Percentiles rank a stretch among this genome's conserved stretches.
These are phyloP conservation scores for Camellia sinensis DNA, from an alignment of 148 eudicot species.

Conservation along the genomic window DNA sequence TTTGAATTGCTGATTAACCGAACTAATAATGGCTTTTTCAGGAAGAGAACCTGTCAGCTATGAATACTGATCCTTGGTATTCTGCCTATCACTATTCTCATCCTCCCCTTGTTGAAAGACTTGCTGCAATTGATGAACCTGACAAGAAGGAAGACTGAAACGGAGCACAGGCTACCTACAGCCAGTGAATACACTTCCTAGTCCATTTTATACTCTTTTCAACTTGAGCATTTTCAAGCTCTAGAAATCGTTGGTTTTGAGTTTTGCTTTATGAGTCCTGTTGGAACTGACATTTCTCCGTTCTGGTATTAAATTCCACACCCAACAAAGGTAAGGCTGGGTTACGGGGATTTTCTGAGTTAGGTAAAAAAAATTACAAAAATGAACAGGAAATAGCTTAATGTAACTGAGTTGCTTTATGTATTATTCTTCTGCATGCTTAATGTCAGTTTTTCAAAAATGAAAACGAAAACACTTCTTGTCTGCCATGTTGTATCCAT, in stretches of 20 bases:
- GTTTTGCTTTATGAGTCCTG: background rate
- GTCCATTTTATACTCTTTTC: background rate
- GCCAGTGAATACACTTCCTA: background rate
- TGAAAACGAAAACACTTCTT: background rate
- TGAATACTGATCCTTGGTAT: slow-evolving; percentile 99
- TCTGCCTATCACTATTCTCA: slow-evolving; percentile 96
- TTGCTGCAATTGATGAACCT: slow-evolving; percentile 70
- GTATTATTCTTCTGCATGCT: background rate
- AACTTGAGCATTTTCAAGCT: background rate
- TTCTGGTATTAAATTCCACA: background rate
- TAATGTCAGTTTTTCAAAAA: background rate
- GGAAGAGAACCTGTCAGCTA: slow-evolving; percentile 95
- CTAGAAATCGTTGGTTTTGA: background rate
- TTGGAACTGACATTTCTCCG: slow-evolving; percentile 1
- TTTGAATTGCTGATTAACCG: background rate
- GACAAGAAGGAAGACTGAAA: slow-evolving; percentile 66
- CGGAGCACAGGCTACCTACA: background rate
- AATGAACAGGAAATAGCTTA: background rate
- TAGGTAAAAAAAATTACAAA: background rate
- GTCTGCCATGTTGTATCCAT: background rate
- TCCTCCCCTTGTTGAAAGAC: slow-evolving; percentile 94
- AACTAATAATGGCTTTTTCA: slow-evolving; percentile 26
- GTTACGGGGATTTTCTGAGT: no score
- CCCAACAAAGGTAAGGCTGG: background rate
- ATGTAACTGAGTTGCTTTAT: background rate